Conservation (phyloP, 2,329 filamentous ascomycete species). For the Didymella pomorum region DNA sequence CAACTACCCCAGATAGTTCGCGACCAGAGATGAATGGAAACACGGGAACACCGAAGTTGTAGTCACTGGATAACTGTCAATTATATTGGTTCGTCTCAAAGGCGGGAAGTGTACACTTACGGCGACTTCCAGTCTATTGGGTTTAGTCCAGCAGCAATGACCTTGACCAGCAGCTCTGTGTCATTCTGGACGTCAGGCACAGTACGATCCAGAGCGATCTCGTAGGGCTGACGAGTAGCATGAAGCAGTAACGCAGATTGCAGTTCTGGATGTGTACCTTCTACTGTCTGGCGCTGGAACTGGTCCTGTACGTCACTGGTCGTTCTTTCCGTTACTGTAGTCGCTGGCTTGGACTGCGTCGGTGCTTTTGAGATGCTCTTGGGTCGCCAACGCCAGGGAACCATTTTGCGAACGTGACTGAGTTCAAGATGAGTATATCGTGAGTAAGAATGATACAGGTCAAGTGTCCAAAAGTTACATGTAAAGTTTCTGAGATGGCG, state of each 20-base stretch:
- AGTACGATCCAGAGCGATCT: conserved; percentile 54
- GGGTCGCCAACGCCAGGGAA: conserved; percentile 27
- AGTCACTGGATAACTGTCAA: conserved; percentile 61
- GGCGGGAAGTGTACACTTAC: conserved; percentile 54
- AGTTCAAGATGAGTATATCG: neutral
- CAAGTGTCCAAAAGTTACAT: conserved; percentile 1
- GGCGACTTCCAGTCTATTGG: conserved; percentile 80
- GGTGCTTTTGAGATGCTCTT: conserved; percentile 21
- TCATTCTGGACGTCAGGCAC: conserved; percentile 57
- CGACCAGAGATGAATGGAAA: conserved; percentile 74
- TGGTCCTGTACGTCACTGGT: conserved; percentile 9
- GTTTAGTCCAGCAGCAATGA: conserved; percentile 73
- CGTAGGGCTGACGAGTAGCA: conserved; percentile 60
- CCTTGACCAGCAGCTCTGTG: conserved; percentile 68
- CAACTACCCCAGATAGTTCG: conserved; percentile 72
- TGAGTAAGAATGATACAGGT: neutral
- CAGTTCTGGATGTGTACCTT: conserved; percentile 22
- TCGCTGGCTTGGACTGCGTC: conserved; percentile 2
- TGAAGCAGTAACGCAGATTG: conserved; percentile 62
- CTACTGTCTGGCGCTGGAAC: conserved; percentile 20
- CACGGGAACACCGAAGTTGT: conserved; percentile 72
- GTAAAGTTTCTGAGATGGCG: neutral
- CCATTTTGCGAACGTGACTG: conserved; percentile 5
- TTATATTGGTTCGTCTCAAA: neutral
- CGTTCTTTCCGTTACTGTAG: neutral